Evolutionary conservation across 169 alveolate species (phyloP), one percentile per base, ranked within the genome.

Genomic region (Plasmodium gonderi): DNA sequence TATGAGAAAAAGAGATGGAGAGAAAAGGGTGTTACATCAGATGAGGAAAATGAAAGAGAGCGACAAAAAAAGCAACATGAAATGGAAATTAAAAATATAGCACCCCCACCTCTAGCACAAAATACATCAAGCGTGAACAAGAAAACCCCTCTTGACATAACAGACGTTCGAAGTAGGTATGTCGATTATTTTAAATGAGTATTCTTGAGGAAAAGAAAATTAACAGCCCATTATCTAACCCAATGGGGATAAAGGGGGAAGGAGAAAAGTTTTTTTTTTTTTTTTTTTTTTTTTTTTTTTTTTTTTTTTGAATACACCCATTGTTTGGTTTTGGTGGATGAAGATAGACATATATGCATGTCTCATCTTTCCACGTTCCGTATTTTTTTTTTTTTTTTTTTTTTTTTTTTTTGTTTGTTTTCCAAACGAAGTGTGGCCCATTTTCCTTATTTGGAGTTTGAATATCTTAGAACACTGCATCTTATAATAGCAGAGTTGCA

Each of bases 1-100:
- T 77, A 89, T 65, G 90, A 89, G 68, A 89, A 77, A 68, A 89
- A 89, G 47, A 44, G 90, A n/a, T 89, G 93, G 93, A 89, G 93
- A 36, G 93, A 89, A 45, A 89, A 60, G 23, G 93, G 93, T 26
- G 93, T 89, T 5, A 89, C 93, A 14, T 89, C 93, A 11, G 93
- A 89, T 42, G 93, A 89, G 45, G 93, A 89, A 67, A 67, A 38
- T 36, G 93, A 89, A 77, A 40, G 93, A 45, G 93, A 89, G 11
- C 54, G 79, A 14, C 72, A 51, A 47, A 89, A 76, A 64, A 26
- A 47, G 49, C 68, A 89, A 67, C 64, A 31, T 29, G 76, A 89
- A 89, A 89, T 89, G 90, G 90, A 76, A 12, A 76, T 89, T 11
- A 76, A 76, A 77, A 89, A 77, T n/a, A 76, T 77, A 3, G 54